Evolutionary conservation across 495 filamentous ascomycete genomes (phyloP).

Genomic region (Aspergillus biplanus): DNA sequence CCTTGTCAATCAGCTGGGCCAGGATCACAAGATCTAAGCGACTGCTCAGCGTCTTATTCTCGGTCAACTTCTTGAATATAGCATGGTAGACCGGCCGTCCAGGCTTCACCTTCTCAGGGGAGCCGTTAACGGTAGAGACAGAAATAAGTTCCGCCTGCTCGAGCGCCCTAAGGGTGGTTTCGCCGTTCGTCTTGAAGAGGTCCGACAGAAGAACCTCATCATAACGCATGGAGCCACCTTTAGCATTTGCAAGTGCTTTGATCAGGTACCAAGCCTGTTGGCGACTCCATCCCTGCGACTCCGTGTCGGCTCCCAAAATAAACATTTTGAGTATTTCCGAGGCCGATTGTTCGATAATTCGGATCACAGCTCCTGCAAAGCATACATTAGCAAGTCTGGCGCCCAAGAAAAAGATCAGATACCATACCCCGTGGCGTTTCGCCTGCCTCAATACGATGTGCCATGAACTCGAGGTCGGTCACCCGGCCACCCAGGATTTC

Average conservation of each 20-base stretch:
- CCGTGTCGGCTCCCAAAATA: constrained; percentile 58
- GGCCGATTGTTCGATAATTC: constrained; percentile 85
- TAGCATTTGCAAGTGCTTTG: constrained; percentile 62
- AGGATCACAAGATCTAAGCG: constrained; percentile 76
- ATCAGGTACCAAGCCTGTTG: constrained; percentile 92
- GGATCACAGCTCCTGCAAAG: constrained; percentile 70
- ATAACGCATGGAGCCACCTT: constrained; percentile 67
- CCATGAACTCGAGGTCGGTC: constrained; percentile 91
- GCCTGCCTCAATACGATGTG: constrained; percentile 86
- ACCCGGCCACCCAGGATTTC: constrained; percentile 82
- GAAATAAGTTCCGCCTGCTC: constrained; percentile 88
- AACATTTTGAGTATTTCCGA: constrained; percentile 94
- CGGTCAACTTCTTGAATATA: constrained; percentile 71
- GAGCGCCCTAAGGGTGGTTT: constrained; percentile 74
- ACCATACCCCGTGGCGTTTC: constrained; percentile 71
- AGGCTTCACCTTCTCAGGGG: constrained; percentile 73
- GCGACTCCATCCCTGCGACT: constrained; percentile 64
- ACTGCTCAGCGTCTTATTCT: constrained; percentile 72
- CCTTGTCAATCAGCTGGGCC: constrained; percentile 66
- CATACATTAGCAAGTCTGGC: constrained; percentile 23
- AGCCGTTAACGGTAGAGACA: constrained; percentile 71
- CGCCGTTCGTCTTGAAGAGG: constrained; percentile 69
- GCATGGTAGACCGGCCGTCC: constrained; percentile 87
- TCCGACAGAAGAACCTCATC: constrained; percentile 79
- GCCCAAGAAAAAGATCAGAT: neutral